These are phyloP conservation scores for Nitzschia palea DNA, from an alignment of 108 stramenopile genomes.

Conservation along the genomic window DNA sequence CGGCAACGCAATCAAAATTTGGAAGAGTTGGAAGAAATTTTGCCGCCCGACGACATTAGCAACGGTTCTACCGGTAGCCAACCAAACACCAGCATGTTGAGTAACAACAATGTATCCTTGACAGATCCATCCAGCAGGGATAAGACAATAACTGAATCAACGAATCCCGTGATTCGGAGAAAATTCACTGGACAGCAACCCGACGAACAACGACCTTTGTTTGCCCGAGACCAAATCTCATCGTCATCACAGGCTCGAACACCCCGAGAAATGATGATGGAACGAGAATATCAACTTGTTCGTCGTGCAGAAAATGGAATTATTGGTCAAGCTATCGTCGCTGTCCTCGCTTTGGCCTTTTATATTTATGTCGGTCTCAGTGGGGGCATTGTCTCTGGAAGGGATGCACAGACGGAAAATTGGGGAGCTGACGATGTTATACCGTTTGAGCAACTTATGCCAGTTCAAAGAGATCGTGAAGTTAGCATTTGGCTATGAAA, in stretches of 20 bases:
- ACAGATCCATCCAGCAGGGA: not conserved
- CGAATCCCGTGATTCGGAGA: not conserved
- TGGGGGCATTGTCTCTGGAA: constrained; percentile 28
- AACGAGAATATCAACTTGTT: constrained; percentile 23
- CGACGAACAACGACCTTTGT: not conserved
- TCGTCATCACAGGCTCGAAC: not conserved
- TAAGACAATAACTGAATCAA: not conserved
- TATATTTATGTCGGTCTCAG: constrained; percentile 31
- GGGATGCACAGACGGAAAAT: not conserved
- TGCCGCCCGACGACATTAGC: not conserved
- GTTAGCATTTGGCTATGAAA: constrained; percentile 25
- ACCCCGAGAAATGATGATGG: constrained; percentile 17
- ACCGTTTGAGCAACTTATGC: constrained; percentile 24
- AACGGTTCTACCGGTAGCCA: not conserved
- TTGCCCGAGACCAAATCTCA: not conserved
- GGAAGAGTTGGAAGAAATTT: not conserved
- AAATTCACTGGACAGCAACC: constrained; percentile 4
- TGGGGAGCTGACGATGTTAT: constrained; percentile 26
- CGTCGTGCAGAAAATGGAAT: constrained; percentile 12
- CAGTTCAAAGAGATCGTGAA: constrained; percentile 18
- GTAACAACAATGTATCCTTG: not conserved
- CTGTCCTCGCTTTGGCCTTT: constrained; percentile 19
- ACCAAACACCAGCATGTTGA: not conserved
- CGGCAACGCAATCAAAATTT: not conserved
- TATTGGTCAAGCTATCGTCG: constrained; percentile 23